A percentile compares a stretch with the other conserved stretches of the same genome.
Evolutionary conservation across 805 yeast species (phyloP).

Genomic region (Wickerhamomyces kurtzmanii): DNA sequence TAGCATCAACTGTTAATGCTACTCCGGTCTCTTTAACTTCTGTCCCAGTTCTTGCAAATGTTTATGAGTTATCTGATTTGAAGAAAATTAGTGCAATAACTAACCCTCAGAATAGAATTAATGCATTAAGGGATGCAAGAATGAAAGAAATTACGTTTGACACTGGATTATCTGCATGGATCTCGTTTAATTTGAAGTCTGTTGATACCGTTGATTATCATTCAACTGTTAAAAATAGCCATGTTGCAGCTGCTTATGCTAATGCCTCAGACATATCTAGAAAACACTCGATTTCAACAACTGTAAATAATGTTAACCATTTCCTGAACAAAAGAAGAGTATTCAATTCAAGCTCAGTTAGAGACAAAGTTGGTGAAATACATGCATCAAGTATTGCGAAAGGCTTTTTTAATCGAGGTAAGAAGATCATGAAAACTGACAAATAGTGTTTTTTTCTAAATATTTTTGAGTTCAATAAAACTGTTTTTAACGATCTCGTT

Average conservation of each 20-base stretch:
- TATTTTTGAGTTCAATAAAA: too few species aligned
- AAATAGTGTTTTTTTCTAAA: too few species aligned
- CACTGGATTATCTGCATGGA: constrained; percentile 52
- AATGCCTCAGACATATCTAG: constrained; percentile 38
- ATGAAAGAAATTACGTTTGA: constrained; percentile 33
- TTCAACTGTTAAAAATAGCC: constrained; percentile 25
- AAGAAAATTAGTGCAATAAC: constrained; percentile 27
- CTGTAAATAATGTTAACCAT: constrained; percentile 30
- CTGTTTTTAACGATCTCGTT: constrained; percentile 1
- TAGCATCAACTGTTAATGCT: too few species aligned
- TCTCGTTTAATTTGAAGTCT: constrained; percentile 23
- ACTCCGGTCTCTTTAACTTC: too few species aligned
- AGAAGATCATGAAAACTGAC: constrained; percentile 32
- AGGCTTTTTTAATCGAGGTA: constrained; percentile 46
- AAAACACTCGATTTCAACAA: constrained; percentile 27
- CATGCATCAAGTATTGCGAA: constrained; percentile 43
- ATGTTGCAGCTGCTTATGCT: constrained; percentile 57
- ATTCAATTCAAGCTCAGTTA: constrained; percentile 40
- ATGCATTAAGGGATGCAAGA: constrained; percentile 31
- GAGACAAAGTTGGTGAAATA: too few species aligned
- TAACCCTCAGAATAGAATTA: constrained; percentile 31
- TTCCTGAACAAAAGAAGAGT: constrained; percentile 41
- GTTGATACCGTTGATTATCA: constrained; percentile 17
- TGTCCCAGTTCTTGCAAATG: too few species aligned
- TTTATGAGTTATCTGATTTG: too few species aligned